Base-by-base conservation (phyloP, 2,329 filamentous ascomycete genomes). In the Fusarium abutilonis region DNA sequence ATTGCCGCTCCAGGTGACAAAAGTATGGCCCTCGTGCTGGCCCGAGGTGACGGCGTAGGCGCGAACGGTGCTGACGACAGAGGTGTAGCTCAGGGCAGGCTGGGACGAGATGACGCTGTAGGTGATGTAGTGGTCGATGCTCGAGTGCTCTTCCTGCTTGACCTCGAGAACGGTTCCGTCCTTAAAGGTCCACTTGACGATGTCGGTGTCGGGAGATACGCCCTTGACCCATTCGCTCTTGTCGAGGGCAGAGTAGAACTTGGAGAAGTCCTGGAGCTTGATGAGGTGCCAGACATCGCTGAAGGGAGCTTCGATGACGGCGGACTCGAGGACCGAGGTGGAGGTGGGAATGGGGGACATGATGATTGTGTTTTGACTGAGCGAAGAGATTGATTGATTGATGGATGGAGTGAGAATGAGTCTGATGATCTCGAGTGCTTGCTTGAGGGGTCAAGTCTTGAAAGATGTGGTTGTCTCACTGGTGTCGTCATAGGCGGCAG, bases 81-180 rank as follows among this genome's bases (percentile, higher is more conserved):
- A 85, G 44, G 86, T 86, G 78, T 91, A 91, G 58, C 79, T 82
- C 54, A 91, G 79, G 62, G 86, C 83, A 9, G 88, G 88, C 75
- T 86, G 79, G 23, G 87, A 82, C 9, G 85, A 83, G 77, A 91
- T 90, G 77, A 90, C 80, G 62, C 83, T 86, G 82, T 90, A 91
- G 57, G 88, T 91, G 76, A 91, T 89, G 80, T 82, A 90, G 80
- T 91, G 88, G 74, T 90, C 86, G 79, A 91, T 88, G 63, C 82
- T 83, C 86, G 85, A 89, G 78, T 91, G 88, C 79, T 90, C 89
- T 77, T 91, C 89, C 79, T 89, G 87, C 85, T 91, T 91, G 66
- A 91, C 86, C 74, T 91, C 87, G 17, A 89, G 77, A 52, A 85
- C 82, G 26, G 83, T 86, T 45, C 87, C 87, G 69, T 91, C 89